These are phyloP conservation scores for Uronychia binucleata DNA, from an alignment of 73 alveolate species.

Conservation along the genomic window DNA sequence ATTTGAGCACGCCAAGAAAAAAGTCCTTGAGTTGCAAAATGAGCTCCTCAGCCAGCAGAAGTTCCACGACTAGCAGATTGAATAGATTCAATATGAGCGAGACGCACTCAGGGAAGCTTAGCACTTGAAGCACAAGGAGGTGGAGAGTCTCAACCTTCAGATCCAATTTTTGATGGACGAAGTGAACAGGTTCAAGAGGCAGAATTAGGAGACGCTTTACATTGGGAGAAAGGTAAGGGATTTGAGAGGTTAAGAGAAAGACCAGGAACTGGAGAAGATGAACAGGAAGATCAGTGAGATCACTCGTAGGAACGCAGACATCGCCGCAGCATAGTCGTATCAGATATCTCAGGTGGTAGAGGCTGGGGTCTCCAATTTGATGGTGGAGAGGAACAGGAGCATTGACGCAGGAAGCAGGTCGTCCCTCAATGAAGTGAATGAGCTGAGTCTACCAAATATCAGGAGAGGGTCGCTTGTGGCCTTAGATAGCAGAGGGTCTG, in stretches of 20 bases:
- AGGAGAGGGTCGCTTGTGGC: neutral
- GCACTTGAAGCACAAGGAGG: constrained; percentile 4
- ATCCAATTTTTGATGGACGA: constrained; percentile 21
- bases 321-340: neutral
- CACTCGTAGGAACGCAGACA: neutral
- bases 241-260: too few species aligned
- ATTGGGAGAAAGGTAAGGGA: too few species aligned
- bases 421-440: too few species aligned
- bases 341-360: neutral
- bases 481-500: neutral
- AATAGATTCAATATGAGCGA: constrained; percentile 22
- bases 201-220: constrained; percentile 23
- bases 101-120: constrained; percentile 41
- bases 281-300: constrained; percentile 39
- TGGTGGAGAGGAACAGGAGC: neutral
- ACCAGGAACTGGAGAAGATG: constrained; percentile 31
- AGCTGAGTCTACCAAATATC: neutral
- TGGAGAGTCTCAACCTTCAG: constrained; percentile 23
- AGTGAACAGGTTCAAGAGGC: constrained; percentile 24
- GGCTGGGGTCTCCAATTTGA: neutral
- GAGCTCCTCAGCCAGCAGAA: constrained; percentile 33
- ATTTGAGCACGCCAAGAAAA: constrained; percentile 34
- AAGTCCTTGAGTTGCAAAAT: constrained; percentile 45
- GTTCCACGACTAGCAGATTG: constrained; percentile 31
- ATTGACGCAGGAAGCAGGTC: too few species aligned